These are phyloP conservation scores for Wallacemonas collosoma DNA, from an alignment of 208 protist species.

Conservation along the genomic window DNA sequence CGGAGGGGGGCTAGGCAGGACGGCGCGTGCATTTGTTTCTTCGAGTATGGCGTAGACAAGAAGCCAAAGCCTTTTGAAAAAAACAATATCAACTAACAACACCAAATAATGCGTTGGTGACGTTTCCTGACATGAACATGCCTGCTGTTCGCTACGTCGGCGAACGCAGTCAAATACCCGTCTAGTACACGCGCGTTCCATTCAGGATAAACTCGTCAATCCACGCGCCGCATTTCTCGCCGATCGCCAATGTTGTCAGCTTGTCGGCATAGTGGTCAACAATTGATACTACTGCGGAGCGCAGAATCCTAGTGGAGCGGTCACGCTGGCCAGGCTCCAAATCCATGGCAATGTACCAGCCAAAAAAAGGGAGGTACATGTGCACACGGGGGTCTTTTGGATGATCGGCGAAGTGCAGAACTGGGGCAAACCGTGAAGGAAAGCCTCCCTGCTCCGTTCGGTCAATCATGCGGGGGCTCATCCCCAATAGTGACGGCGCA, in stretches of 20 bases:
- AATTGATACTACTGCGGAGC: neutral
- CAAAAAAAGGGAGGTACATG: constrained; percentile 3
- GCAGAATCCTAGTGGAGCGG: neutral
- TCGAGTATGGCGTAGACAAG: too few species aligned
- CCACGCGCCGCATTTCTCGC: neutral
- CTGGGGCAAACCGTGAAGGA: neutral
- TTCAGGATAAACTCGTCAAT: neutral
- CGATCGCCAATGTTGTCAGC: neutral
- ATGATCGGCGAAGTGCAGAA: constrained; percentile 1
- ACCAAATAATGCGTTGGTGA: too few species aligned
- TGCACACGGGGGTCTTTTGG: constrained; percentile 1
- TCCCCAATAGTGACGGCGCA: neutral
- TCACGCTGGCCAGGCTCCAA: neutral
- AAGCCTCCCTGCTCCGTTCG: neutral
- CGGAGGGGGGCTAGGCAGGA: too few species aligned
- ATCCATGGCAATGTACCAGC: constrained; percentile 4
- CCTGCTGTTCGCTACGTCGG: too few species aligned
- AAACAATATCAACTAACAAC: too few species aligned
- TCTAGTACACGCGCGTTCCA: neutral
- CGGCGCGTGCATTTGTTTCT: too few species aligned
- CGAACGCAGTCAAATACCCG: too few species aligned
- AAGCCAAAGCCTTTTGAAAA: too few species aligned
- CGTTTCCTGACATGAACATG: too few species aligned
- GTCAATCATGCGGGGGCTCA: neutral
- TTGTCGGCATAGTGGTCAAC: neutral